Evolutionary conservation across 2,329 filamentous ascomycete species (phyloP), one percentile per base, ranked within the genome.

Genomic region (Diatrype stigma): DNA sequence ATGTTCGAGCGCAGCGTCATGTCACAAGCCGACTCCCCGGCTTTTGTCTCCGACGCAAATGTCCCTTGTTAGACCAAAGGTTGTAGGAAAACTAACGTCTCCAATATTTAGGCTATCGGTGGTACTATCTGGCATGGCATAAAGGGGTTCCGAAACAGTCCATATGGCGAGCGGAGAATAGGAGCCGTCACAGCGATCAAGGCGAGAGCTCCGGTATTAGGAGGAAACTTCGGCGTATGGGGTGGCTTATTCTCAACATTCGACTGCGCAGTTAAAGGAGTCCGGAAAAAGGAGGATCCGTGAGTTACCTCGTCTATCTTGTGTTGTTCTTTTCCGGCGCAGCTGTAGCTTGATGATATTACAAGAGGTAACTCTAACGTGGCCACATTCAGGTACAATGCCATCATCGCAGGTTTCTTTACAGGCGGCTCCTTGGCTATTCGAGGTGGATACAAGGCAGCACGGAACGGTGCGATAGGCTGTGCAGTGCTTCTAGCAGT

Each of bases 181-280:
- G 94, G 94, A 69, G 90, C 94, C 61, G 81, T 99, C 74, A 96
- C 93, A 64, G 94, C 94, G 54, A 91, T 99, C 74, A 99, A 99
- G 80, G 92, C 94, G 68, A 88, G 94, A 68, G 94, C 94, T 40
- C 94, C 94, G 2, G 93, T 97, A 32, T 82, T 97, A 45, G 94
- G 94, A 66, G 94, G 94, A 65, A 99, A 99, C 79, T 99, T 97
- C 64, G 93, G 93, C 64, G 90, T 96, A 51, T 97, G 94, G 93
- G 93, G 94, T 68, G 94, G 94, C 60, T 77, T 97, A 51, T 97
- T 97, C 79, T 90, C 86, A 63, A 95, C 90, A 55, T 97, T 93
- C 67, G 94, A 99, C 75, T 99, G 94, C 77, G 89, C 92, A 21
- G 89, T 96, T 56, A 99, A 97, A 80, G 93, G 93, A 51, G 77